Conservation (phyloP, 225 moss, liverwort and hornwort species). For the Thuidium tamariscinum region DNA sequence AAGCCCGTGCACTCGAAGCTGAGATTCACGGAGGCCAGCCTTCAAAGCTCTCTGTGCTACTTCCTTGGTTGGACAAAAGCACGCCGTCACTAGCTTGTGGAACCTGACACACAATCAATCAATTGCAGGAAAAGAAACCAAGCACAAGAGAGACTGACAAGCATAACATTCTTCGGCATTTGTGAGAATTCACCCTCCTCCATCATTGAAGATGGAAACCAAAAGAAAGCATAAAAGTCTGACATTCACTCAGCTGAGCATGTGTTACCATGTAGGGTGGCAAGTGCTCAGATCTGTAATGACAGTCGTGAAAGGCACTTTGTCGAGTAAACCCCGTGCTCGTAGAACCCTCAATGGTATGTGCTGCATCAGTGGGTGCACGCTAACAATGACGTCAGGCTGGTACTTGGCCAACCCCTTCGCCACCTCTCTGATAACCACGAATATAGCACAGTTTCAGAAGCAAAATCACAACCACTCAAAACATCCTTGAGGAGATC, state of each 20-base stretch:
- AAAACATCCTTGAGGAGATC: background rate
- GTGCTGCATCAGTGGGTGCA: constrained; percentile 99
- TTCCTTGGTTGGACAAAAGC: constrained; percentile 92
- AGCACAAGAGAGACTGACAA: background rate
- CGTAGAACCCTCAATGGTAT: constrained; percentile 89
- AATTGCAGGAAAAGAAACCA: background rate
- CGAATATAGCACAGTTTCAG: background rate
- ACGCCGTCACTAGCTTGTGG: constrained; percentile 77
- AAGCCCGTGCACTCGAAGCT: constrained; percentile 79
- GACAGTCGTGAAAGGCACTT: constrained; percentile 96
- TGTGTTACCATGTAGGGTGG: constrained; percentile 83
- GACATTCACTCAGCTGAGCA: background rate
- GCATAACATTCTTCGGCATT: background rate
- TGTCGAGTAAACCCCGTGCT: constrained; percentile 79
- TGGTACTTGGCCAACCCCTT: constrained; percentile 87
- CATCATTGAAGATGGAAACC: background rate
- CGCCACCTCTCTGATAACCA: constrained; percentile 66
- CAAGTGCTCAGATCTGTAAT: constrained; percentile 94
- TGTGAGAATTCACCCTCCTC: background rate
- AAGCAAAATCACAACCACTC: background rate
- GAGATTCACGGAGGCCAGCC: constrained; percentile 77
- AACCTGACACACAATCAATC: constrained; percentile 43
- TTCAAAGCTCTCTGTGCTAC: constrained; percentile 79
- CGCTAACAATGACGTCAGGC: constrained; percentile 95
- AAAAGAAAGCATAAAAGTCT: background rate